Conservation (phyloP, 176 grass and related monocot genomes). For the Juncus effusus region DNA sequence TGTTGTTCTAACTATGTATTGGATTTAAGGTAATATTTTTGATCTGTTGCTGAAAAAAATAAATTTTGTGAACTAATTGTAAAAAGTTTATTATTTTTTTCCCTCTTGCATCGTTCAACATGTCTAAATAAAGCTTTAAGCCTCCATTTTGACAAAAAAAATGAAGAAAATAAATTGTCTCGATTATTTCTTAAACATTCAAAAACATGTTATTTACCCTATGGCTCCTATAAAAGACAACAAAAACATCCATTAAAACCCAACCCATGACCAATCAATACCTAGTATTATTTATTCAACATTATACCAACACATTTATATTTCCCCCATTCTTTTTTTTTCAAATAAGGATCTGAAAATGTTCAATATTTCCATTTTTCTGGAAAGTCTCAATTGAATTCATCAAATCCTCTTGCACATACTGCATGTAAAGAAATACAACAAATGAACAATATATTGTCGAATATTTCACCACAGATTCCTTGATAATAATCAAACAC, state of each 20-base stretch:
- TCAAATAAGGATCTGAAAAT: conserved; percentile 28
- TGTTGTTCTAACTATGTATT: neutral
- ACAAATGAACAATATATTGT: too few species aligned
- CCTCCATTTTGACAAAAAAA: neutral
- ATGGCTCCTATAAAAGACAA: neutral
- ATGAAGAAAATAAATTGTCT: neutral
- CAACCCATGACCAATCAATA: neutral
- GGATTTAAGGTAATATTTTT: neutral
- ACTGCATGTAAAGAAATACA: neutral
- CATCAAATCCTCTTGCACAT: neutral
- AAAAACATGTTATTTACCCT: conserved; percentile 24
- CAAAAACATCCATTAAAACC: neutral
- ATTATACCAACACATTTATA: neutral
- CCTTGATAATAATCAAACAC: too few species aligned
- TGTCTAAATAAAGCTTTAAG: neutral
- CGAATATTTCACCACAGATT: neutral
- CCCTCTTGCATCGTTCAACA: too few species aligned
- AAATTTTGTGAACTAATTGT: neutral
- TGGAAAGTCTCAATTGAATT: neutral
- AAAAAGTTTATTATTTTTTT: too few species aligned
- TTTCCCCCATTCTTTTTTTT: neutral
- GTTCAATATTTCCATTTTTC: conserved; percentile 2
- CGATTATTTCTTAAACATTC: too few species aligned
- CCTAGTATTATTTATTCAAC: conserved; percentile 4
- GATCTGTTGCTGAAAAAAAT: neutral